Base-by-base conservation (phyloP, 495 filamentous ascomycete species). In the Aspergillus carlsbadensis region DNA sequence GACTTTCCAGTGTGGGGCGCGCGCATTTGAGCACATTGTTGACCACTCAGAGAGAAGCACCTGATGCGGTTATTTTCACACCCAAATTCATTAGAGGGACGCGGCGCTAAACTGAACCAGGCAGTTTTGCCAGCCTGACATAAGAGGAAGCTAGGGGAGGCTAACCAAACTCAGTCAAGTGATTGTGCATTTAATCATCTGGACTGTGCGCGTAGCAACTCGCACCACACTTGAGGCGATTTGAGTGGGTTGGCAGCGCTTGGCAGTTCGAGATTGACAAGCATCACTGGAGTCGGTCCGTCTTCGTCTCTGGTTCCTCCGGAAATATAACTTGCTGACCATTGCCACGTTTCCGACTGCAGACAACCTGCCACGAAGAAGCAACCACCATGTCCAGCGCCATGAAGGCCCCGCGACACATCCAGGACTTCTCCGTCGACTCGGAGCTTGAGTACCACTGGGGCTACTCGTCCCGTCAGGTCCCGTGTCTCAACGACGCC, bases 401-500 rank as follows among this genome's bases (percentile, higher is more conserved):
- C 4, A 33, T 46, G 22, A 5, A 29, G 24, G 24, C 50, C 43
- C 22, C 39, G 3, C 50, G 60, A n/a, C 76, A 78, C 52, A 77
- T 75, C 52, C 74, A 77, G 47, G 62, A 77, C 45, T 61, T 68
- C 52, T 61, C 55, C 52, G 48, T 64, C 33, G 78, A 74, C 13
- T 60, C 71, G 1, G 47, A 62, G 18, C 48, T 81, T 5, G 76
- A 79, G 56, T 74, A 68, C 13, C 80, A 87, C 65, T 88, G 84
- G 84, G 85, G 84, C 8, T 88, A 87, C 66, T 71, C 74, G 18
- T 65, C 69, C 31, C 78, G 82, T 39, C 73, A 79, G 5, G 37
- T 85, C 0, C 85, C 85, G 14, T 87, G 84, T 63, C 77, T 72
- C 22, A 84, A 73, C 55, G 84, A 86, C 67, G 56, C 70, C 0